Conservation (phyloP, 2,329 filamentous ascomycete genomes). For the Arthrobotrys megalospora region DNA sequence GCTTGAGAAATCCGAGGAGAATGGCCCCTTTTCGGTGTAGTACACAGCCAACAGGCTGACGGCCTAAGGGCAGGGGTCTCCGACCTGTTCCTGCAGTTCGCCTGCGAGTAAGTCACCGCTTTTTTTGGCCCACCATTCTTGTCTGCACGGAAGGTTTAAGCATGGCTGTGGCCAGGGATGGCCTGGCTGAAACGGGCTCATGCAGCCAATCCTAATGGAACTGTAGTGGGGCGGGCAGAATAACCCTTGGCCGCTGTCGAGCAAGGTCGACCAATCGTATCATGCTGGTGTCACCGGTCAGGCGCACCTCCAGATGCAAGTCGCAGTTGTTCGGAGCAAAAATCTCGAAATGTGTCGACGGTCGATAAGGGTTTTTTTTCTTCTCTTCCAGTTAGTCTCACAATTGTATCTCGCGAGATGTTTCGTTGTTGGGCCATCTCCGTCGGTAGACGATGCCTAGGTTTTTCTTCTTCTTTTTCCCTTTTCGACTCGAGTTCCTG, state of each 20-base stretch:
- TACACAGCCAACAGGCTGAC: conserved; percentile 58
- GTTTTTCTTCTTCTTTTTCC: background rate
- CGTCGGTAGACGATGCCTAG: conserved; percentile 26
- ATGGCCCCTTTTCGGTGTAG: conserved; percentile 37
- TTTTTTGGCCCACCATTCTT: conserved; percentile 35
- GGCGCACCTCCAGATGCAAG: conserved; percentile 34
- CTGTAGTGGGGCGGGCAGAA: conserved; percentile 53
- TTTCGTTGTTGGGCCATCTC: conserved; percentile 28
- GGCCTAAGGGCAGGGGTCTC: conserved; percentile 51
- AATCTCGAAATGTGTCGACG: conserved; percentile 34
- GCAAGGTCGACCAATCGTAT: conserved; percentile 44
- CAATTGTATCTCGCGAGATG: conserved; percentile 2
- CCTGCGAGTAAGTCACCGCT: conserved; percentile 58
- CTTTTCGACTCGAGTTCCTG: background rate
- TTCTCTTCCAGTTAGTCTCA: conserved; percentile 14
- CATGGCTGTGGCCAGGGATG: conserved; percentile 48
- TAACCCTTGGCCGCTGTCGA: conserved; percentile 37
- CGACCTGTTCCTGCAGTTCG: conserved; percentile 61
- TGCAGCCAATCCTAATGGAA: conserved; percentile 59
- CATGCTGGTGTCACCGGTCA: conserved; percentile 49
- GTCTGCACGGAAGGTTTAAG: conserved; percentile 60
- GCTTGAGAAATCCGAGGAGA: conserved; percentile 45
- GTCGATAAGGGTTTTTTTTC: conserved; percentile 6
- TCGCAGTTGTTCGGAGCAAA: conserved; percentile 30
- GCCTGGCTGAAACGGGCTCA: conserved; percentile 60